These are phyloP conservation scores for Geotrichum carabidarum DNA, from an alignment of 1,139 yeast species.

Conservation along the genomic window DNA sequence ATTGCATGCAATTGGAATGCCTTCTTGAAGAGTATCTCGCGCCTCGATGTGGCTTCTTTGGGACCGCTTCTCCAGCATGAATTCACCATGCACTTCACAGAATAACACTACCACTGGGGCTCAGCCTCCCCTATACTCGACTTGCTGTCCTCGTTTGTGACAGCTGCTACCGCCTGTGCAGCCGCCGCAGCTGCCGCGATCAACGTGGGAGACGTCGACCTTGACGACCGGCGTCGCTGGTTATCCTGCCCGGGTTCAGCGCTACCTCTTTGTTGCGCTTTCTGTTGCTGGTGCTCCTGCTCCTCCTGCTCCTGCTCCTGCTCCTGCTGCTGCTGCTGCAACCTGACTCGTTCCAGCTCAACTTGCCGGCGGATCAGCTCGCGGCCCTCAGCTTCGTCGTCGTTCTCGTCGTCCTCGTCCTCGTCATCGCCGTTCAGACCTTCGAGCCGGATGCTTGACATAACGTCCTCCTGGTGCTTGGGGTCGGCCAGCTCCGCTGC, in stretches of 20 bases:
- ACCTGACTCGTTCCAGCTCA: constrained; percentile 4
- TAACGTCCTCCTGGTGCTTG: constrained; percentile 19
- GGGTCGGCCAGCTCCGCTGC: constrained; percentile 14
- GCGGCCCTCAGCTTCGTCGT: background rate
- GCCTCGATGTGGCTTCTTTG: too few species aligned
- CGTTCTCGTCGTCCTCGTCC: constrained; percentile 13
- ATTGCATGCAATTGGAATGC: too few species aligned
- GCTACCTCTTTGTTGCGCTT: background rate
- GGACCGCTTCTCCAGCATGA: too few species aligned
- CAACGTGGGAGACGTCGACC: constrained; percentile 11
- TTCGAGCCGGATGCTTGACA: constrained; percentile 17
- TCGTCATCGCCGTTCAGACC: constrained; percentile 12
- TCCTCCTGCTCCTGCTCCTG: background rate
- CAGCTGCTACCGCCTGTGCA: constrained; percentile 10
- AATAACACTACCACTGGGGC: too few species aligned
- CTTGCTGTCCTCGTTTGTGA: too few species aligned
- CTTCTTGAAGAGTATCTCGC: too few species aligned
- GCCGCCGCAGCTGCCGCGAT: constrained; percentile 17
- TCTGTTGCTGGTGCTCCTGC: background rate
- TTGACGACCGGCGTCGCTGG: background rate
- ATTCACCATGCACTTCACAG: too few species aligned
- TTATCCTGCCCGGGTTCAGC: background rate
- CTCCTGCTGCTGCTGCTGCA: constrained; percentile 3
- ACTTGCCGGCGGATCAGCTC: background rate
- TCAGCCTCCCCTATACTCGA: too few species aligned